phyloP scores from a whole-genome alignment of 2,329 filamentous ascomycete species.

The Elsinoe batatas region DNA sequence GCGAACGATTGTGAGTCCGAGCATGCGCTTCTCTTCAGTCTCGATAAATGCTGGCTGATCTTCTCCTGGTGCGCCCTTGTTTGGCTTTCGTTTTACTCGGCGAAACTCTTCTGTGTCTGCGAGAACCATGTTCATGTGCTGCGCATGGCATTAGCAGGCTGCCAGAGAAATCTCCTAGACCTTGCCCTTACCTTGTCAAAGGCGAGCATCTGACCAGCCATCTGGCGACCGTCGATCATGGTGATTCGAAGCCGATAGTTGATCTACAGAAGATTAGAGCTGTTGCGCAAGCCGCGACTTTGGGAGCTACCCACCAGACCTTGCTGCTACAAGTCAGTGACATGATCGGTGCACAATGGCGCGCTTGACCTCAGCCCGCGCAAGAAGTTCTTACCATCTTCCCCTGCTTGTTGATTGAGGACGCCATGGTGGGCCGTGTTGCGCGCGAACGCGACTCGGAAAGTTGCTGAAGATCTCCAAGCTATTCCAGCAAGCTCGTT shows the following conservation, averaged over 20 bases:
- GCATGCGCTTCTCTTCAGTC: conserved; percentile 92
- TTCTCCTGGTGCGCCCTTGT: conserved; percentile 59
- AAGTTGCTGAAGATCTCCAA: too few species aligned
- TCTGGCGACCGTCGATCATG: conserved; percentile 86
- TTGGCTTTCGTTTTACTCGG: conserved; percentile 74
- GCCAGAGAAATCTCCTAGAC: too few species aligned
- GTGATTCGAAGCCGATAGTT: conserved; percentile 99
- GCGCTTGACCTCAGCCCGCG: conserved; percentile 27
- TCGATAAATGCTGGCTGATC: conserved; percentile 60
- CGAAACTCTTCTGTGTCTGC: conserved; percentile 98
- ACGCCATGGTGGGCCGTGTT: conserved; percentile 31
- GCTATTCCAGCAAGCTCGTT: background rate
- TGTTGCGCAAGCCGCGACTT: background rate
- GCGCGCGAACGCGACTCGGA: conserved; percentile 15
- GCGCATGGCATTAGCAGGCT: conserved; percentile 18
- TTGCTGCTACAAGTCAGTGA: conserved; percentile 45
- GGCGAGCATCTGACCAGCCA: conserved; percentile 95
- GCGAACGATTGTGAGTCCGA: conserved; percentile 87
- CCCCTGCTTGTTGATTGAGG: conserved; percentile 72
- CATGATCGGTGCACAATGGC: conserved; percentile 16
- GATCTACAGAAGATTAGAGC: conserved; percentile 52
- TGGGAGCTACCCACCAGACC: conserved; percentile 47
- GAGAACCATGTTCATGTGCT: conserved; percentile 99
- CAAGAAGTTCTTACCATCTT: conserved; percentile 76
- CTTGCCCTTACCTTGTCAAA: conserved; percentile 72